A percentile compares a stretch with the other conserved stretches of the same genome.
Conservation (phyloP, 1,139 yeast genomes). For the Pneumocystis sp. region DNA sequence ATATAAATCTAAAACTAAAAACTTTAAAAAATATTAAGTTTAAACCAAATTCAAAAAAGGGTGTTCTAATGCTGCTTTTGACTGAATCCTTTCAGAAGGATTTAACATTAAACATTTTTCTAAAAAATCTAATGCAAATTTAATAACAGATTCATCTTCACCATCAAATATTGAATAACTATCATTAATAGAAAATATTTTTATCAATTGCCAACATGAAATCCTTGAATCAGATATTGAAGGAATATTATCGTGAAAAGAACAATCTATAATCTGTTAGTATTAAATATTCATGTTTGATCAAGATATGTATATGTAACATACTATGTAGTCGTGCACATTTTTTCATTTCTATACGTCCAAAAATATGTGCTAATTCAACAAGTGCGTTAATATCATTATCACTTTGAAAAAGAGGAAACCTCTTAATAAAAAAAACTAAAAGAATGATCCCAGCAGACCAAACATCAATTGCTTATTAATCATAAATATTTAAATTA, state of each 20-base stretch:
- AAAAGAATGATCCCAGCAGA: slow-evolving; percentile 60
- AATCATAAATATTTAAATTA: background rate
- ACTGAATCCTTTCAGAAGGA: slow-evolving; percentile 7
- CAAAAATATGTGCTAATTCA: slow-evolving; percentile 11
- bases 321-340: slow-evolving; percentile 12
- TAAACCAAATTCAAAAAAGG: slow-evolving; percentile 6
- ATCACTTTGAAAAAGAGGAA: slow-evolving; percentile 19
- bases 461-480: slow-evolving; percentile 47
- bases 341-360: slow-evolving; percentile 9
- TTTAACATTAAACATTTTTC: slow-evolving; percentile 8
- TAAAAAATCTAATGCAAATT: slow-evolving; percentile 7
- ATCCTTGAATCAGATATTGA: background rate
- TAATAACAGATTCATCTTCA: slow-evolving; percentile 2
- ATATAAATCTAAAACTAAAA: background rate
- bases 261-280: background rate
- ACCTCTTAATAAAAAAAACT: slow-evolving; percentile 43
- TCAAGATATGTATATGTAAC: background rate
- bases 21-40: background rate
- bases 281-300: background rate
- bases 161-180: slow-evolving; percentile 3
- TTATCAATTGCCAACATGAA: background rate
- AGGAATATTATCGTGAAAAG: slow-evolving; percentile 1
- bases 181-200: slow-evolving; percentile 1
- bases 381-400: slow-evolving; percentile 11
- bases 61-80: slow-evolving; percentile 8